A percentile compares a stretch with the other conserved stretches of the same genome.
Conservation (phyloP, 1,139 yeast genomes). For the Diutina pseudorugosa region DNA sequence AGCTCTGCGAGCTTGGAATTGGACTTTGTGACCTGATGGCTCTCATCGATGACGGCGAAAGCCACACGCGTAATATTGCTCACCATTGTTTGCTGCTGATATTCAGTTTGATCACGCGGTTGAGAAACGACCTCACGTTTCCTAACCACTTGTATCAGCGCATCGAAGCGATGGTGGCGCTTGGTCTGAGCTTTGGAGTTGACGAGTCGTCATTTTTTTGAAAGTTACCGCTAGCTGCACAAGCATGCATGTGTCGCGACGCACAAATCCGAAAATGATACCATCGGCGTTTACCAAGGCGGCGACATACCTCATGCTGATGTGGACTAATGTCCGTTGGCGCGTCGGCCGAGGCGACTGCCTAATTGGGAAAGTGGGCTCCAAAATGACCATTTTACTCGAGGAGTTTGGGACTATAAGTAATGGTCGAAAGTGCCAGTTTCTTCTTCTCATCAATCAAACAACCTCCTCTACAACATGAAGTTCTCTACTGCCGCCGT, state of each 20-base stretch:
- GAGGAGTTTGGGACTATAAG: not conserved
- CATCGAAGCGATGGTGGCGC: not conserved
- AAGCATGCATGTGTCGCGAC: not conserved
- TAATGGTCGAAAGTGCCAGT: not conserved
- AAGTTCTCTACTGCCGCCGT: conserved; percentile 3
- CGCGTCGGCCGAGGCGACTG: not conserved
- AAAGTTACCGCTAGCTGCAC: no score
- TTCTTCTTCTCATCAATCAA: not conserved
- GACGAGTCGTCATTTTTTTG: not conserved
- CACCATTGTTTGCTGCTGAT: not conserved
- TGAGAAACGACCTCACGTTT: not conserved
- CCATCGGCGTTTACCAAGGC: not conserved
- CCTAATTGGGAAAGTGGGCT: not conserved
- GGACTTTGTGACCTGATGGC: not conserved
- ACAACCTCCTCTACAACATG: not conserved
- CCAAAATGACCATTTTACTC: not conserved
- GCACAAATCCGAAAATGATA: not conserved
- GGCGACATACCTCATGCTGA: not conserved
- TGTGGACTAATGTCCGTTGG: not conserved
- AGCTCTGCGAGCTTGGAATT: not conserved
- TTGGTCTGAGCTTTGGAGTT: not conserved
- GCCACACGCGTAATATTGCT: not conserved
- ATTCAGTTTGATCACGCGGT: not conserved
- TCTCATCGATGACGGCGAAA: not conserved
- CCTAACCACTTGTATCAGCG: conserved; percentile 1